A percentile compares a stretch with the other conserved stretches of the same genome.
Conservation (phyloP, 2,329 filamentous ascomycete genomes). For the Phyllosticta paracitricarpa region DNA sequence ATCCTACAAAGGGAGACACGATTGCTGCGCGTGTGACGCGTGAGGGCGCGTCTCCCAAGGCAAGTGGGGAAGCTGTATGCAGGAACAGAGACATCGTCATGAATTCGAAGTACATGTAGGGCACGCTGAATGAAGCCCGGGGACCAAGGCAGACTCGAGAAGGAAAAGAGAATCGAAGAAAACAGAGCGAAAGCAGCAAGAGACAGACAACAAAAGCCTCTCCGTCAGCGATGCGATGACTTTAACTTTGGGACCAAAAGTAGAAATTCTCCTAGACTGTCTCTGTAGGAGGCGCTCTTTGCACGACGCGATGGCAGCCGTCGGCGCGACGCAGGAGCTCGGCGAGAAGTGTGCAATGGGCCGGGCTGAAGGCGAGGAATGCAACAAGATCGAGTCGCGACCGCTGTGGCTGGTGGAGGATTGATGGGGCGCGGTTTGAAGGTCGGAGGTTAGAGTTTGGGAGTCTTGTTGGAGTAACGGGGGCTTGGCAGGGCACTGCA, state of each 20-base stretch:
- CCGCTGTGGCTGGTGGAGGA: not conserved
- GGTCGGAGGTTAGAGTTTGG: not conserved
- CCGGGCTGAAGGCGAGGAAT: not conserved
- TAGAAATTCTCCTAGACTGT: not conserved
- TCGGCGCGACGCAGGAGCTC: not conserved
- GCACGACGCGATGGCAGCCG: slow-evolving; percentile 3
- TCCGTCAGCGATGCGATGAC: not conserved
- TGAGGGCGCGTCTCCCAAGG: slow-evolving; percentile 5
- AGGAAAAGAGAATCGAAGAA: not conserved
- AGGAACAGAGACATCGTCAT: slow-evolving; percentile 3
- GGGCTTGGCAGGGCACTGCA: slow-evolving; percentile 1
- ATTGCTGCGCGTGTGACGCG: slow-evolving; percentile 7
- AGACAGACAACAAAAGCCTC: not conserved
- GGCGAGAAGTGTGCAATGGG: not conserved
- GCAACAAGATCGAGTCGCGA: not conserved
- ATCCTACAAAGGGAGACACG: slow-evolving; percentile 5
- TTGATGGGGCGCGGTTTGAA: not conserved
- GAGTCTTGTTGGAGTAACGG: not conserved
- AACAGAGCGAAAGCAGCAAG: not conserved
- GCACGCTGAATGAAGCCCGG: not conserved
- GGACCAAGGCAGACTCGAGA: not conserved
- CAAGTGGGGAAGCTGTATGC: slow-evolving; percentile 6
- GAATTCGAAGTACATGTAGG: no score
- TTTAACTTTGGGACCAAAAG: not conserved
- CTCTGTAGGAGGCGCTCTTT: slow-evolving; percentile 2